A percentile compares a stretch with the other conserved stretches of the same genome.
phyloP scores from a whole-genome alignment of 371 early-diverging fungal species.

The Parasitella parasitica region DNA sequence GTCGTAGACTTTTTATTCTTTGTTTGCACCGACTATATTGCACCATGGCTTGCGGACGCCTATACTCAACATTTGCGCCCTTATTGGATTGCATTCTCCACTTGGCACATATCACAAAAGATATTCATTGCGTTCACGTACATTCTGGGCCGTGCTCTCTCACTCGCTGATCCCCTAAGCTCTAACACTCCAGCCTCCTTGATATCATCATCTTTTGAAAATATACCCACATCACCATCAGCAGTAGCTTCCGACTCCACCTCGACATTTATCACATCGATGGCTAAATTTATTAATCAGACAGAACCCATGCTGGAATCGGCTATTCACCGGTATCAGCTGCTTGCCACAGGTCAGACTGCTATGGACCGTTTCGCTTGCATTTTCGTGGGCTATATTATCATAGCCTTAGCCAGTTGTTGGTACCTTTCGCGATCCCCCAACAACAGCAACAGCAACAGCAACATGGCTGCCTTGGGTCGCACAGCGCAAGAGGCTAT shows the following conservation, averaged over 20 bases:
- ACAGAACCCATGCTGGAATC: conserved; percentile 9
- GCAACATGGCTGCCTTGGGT: conserved; percentile 36
- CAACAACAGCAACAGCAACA: not conserved
- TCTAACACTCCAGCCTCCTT: not conserved
- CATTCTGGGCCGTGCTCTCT: not conserved
- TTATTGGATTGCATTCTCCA: not conserved
- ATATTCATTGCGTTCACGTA: not conserved
- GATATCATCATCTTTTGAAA: not conserved
- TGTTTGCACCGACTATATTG: conserved; percentile 7
- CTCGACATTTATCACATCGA: not conserved
- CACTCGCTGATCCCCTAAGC: not conserved
- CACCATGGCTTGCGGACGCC: not conserved
- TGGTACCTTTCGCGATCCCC: conserved; percentile 28
- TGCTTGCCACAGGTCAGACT: conserved; percentile 33
- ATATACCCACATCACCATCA: not conserved
- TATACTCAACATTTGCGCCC: not conserved
- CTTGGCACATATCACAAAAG: not conserved
- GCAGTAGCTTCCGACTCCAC: not conserved
- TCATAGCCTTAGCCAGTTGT: conserved; percentile 27
- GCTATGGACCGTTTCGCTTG: conserved; percentile 34
- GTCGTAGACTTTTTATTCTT: conserved; percentile 54
- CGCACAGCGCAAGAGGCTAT: conserved; percentile 44
- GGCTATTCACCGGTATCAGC: conserved; percentile 28
- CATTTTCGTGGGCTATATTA: conserved; percentile 36
- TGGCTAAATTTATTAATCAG: conserved; percentile 5